Evolutionary conservation across 345 rosid genomes (phyloP), one percentile per base, ranked within the genome.

Genomic region (Ailanthus altissimus): DNA sequence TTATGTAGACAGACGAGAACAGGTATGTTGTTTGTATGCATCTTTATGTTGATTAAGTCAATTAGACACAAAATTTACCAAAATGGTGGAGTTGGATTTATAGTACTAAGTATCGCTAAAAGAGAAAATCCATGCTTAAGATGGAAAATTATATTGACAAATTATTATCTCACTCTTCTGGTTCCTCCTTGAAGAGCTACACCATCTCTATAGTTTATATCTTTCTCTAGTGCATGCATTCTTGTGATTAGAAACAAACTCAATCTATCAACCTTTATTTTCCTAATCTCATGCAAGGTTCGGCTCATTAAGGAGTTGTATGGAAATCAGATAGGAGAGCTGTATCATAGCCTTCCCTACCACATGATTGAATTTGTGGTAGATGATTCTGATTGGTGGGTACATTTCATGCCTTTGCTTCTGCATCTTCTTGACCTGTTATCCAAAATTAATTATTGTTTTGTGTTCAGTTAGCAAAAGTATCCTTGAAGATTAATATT

Each of bases 341-440:
- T 96, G 69, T 93, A 91, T 82, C 93, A 93, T 75, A 93, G 97
- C 84, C 97, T 92, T 84, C 97, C 99, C 1, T 92, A 90, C 87
- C 93, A 93, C 88, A 89, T 93, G 91, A 81, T 93, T 79, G 97
- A 96, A 83, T 96, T 92, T 81, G 84, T 81, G 26, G 80, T 93
- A 9, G 97, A 91, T 67, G 94, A 90, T 84, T 81, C 83, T 79
- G 94, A 91, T 77, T 90, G 99, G 98, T 93, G 47, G 80, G 98
- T 85, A 74, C 70, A 75, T 67, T 53, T 49, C 73, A 14, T 57
- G 60, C 78, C 57, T 70, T 38, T 43, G 43, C 53, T 40, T 18
- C 13, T 64, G 28, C 67, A 57, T 71, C 46, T 64, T 38, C 47
- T 43, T 28, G 59, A 50, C 28, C 26, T 28, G 38, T 43, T 59